These are phyloP conservation scores for Hypericum perforatum DNA, from an alignment of 345 rosid species.

Conservation along the genomic window DNA sequence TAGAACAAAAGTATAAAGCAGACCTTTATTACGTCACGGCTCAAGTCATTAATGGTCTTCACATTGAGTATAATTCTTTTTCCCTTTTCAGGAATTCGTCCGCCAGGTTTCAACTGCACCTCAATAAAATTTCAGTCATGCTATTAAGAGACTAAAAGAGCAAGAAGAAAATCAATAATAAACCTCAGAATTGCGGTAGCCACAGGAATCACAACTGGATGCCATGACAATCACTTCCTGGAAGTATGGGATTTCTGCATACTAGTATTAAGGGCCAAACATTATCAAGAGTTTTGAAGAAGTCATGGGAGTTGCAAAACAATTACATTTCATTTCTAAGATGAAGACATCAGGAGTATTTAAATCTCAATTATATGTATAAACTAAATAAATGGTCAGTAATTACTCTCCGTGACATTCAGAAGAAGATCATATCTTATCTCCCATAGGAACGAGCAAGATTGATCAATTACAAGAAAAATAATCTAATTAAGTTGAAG, in stretches of 20 bases:
- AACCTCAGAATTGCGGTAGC: slow-evolving; percentile 96
- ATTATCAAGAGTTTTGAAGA: too few species aligned
- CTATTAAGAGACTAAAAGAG: not conserved
- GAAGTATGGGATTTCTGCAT: slow-evolving; percentile 79
- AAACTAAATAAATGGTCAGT: too few species aligned
- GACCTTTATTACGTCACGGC: slow-evolving; percentile 93
- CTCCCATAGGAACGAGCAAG: too few species aligned
- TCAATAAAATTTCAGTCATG: slow-evolving; percentile 9
- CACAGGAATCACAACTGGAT: slow-evolving; percentile 76
- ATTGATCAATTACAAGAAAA: not conserved
- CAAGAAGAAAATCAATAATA: slow-evolving; percentile 9
- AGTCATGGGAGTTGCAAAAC: too few species aligned
- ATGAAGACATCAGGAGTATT: too few species aligned
- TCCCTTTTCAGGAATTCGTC: slow-evolving; percentile 76
- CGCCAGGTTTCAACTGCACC: slow-evolving; percentile 84
- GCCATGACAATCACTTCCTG: slow-evolving; percentile 99
- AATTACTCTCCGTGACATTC: too few species aligned
- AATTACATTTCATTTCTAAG: too few species aligned
- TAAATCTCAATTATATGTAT: too few species aligned
- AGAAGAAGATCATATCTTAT: too few species aligned
- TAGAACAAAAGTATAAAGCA: not conserved
- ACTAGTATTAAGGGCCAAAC: slow-evolving; percentile 23
- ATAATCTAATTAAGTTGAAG: slow-evolving; percentile 13
- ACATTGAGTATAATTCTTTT: slow-evolving; percentile 57
- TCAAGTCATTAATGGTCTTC: slow-evolving; percentile 48